These are phyloP conservation scores for Stemphylium vesicarium DNA, from an alignment of 2,329 filamentous ascomycete species.

Conservation along the genomic window DNA sequence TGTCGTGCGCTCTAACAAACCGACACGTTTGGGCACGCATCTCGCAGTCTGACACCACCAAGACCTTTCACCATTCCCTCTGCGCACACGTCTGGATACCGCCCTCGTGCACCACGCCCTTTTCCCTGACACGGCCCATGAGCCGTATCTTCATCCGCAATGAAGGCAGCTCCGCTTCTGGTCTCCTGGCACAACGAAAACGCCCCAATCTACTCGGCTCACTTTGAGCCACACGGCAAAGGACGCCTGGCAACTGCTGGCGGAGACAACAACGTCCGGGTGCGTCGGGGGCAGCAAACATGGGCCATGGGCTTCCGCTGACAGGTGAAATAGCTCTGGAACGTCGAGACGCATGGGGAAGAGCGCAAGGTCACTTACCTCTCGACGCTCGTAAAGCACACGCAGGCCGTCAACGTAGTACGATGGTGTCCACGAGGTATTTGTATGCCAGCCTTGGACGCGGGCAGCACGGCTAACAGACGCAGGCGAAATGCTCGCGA, in stretches of 20 bases:
- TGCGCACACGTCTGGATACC: neutral
- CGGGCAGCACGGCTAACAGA: slow-evolving; percentile 22
- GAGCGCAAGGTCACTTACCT: slow-evolving; percentile 91
- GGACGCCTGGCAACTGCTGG: slow-evolving; percentile 91
- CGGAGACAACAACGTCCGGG: slow-evolving; percentile 94
- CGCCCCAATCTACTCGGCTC: slow-evolving; percentile 93
- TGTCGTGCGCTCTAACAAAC: slow-evolving; percentile 10
- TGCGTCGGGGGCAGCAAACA: slow-evolving; percentile 55
- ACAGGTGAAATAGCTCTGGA: slow-evolving; percentile 75
- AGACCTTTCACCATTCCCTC: slow-evolving; percentile 14
- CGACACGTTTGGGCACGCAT: neutral
- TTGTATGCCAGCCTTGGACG: slow-evolving; percentile 6
- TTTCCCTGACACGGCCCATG: slow-evolving; percentile 19
- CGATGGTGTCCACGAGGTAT: slow-evolving; percentile 92
- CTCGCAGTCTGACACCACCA: neutral
- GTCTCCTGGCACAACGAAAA: slow-evolving; percentile 99
- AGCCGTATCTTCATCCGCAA: slow-evolving; percentile 51
- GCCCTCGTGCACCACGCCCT: neutral
- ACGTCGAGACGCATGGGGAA: slow-evolving; percentile 81
- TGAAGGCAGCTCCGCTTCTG: slow-evolving; percentile 96
- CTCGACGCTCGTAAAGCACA: slow-evolving; percentile 89
- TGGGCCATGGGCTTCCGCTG: slow-evolving; percentile 34
- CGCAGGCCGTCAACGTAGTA: slow-evolving; percentile 97
- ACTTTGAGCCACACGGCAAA: slow-evolving; percentile 93
- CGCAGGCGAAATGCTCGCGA: slow-evolving; percentile 87